These are phyloP conservation scores for Amanita fuliginea DNA, from an alignment of 768 basidiomycete genomes.

Conservation along the genomic window DNA sequence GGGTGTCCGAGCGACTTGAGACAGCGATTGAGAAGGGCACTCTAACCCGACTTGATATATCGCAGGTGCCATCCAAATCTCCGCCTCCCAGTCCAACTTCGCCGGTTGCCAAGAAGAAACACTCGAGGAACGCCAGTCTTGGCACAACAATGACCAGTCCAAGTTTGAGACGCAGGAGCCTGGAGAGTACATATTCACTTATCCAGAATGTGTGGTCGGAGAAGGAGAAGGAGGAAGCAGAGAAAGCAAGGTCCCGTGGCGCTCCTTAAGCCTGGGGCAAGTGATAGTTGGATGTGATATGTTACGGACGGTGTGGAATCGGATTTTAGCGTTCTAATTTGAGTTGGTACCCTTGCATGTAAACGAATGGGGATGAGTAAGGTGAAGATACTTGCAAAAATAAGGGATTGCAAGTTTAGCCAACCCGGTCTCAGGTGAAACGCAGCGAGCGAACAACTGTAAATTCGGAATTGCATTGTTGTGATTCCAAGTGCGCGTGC, in stretches of 20 bases:
- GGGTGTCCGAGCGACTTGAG: constrained; percentile 33
- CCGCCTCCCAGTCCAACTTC: constrained; percentile 22
- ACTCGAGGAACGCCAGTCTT: constrained; percentile 68
- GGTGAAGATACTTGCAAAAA: too few relatives aligned
- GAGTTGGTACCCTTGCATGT: background rate
- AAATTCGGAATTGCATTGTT: too few relatives aligned
- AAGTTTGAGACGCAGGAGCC: constrained; percentile 78
- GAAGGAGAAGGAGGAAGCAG: constrained; percentile 7
- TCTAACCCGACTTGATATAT: constrained; percentile 6
- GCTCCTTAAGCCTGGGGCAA: background rate
- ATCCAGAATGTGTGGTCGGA: constrained; percentile 78
- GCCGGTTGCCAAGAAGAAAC: constrained; percentile 55
- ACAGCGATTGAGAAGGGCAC: constrained; percentile 21
- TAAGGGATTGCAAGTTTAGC: too few relatives aligned
- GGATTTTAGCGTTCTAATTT: background rate
- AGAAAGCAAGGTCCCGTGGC: background rate
- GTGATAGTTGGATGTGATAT: background rate
- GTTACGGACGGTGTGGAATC: background rate
- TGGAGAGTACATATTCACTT: constrained; percentile 93
- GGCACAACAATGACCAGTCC: constrained; percentile 96
- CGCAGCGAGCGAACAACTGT: too few relatives aligned
- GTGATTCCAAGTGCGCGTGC: too few relatives aligned
- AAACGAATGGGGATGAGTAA: too few relatives aligned
- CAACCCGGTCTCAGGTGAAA: too few relatives aligned
- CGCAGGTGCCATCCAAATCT: constrained; percentile 5